These are phyloP conservation scores for Pinus taeda DNA, from an alignment of 75 land plant species.

Conservation along the genomic window DNA sequence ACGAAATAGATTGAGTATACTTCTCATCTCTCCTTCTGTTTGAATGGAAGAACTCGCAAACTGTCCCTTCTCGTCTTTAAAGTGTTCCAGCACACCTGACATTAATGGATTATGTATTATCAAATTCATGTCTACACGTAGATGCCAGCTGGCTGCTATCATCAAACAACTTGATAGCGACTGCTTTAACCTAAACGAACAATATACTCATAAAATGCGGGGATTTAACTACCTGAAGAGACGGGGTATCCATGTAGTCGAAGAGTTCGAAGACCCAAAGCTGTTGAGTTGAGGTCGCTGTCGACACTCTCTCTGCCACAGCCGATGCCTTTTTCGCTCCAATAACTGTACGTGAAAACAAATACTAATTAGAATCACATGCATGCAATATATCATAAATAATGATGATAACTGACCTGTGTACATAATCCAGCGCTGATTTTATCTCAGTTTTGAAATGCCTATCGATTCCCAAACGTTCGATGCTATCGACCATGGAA, in stretches of 20 bases:
- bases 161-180: neutral
- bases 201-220: neutral
- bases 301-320: conserved; percentile 72
- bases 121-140: neutral
- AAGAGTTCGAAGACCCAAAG: conserved; percentile 17
- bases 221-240: conserved; percentile 8
- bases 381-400: neutral
- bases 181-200: neutral
- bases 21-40: conserved; percentile 18
- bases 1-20: conserved; percentile 21
- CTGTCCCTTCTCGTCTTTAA: conserved; percentile 16
- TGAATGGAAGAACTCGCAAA: conserved; percentile 22
- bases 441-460: conserved; percentile 18
- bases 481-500: conserved; percentile 50
- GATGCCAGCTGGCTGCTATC: neutral
- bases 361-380: neutral
- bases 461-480: conserved; percentile 33
- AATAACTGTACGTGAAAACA: conserved; percentile 31
- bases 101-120: neutral
- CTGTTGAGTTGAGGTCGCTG: conserved; percentile 60
- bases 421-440: conserved; percentile 20
- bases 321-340: conserved; percentile 71
- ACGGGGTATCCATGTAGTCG: conserved; percentile 20
- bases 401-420: conserved; percentile 9
- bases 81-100: conserved; percentile 16